Conservation (phyloP, 2,329 filamentous ascomycete genomes). For the Phaeosphaeriaceae sp. region DNA sequence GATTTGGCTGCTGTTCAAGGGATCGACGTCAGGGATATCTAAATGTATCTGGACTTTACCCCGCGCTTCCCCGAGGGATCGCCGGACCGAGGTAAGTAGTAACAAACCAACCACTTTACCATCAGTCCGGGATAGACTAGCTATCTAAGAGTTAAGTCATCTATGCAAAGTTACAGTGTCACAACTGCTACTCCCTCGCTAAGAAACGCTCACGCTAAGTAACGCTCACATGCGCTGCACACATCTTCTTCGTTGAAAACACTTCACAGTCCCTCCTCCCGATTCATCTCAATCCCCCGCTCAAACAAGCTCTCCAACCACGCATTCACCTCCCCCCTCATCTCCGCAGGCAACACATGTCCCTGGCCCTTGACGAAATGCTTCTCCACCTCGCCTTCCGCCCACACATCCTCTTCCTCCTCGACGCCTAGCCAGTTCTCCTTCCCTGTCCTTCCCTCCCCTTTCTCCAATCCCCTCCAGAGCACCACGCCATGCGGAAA, state of each 20-base stretch:
- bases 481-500: conserved; percentile 73
- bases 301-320: conserved; percentile 66
- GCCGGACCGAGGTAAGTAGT: background rate
- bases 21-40: background rate
- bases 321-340: conserved; percentile 70
- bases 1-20: background rate
- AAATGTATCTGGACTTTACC: background rate
- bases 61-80: background rate
- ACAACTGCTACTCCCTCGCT: too few relatives aligned
- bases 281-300: conserved; percentile 59
- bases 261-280: conserved; percentile 13
- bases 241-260: too few relatives aligned
- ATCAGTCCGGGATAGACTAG: too few relatives aligned
- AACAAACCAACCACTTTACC: too few relatives aligned
- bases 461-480: conserved; percentile 69
- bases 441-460: conserved; percentile 42
- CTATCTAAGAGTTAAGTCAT: too few relatives aligned
- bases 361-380: conserved; percentile 74
- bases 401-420: conserved; percentile 43
- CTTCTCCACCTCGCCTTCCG: conserved; percentile 57
- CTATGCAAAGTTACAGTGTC: too few relatives aligned
- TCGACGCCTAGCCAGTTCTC: conserved; percentile 45
- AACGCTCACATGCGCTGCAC: too few relatives aligned
- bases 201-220: too few relatives aligned
- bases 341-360: conserved; percentile 78